Base-by-base conservation (phyloP, 768 basidiomycete species). In the Pisolithus orientalis region DNA sequence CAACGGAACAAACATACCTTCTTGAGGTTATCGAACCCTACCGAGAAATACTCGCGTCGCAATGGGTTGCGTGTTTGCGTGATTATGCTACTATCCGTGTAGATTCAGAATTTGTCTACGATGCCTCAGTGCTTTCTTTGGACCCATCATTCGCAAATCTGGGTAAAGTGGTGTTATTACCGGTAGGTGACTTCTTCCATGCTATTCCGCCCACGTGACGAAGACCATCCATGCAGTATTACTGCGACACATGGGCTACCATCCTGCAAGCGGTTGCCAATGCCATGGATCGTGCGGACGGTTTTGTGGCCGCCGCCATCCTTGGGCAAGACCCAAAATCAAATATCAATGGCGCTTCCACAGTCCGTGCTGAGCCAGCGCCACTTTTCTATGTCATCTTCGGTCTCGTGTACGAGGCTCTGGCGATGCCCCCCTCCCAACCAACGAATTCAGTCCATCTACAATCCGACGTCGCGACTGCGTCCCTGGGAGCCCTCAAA, bases 81-180 rank as follows among this genome's bases (percentile, higher is more conserved):
- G 95, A 99, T 67, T 99, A 95, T 59, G 94, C 95, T 1, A 86
- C 86, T 53, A 84, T 97, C 42, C 77, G 90, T 40, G 85, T 87
- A 5, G 94, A 95, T 62, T 91, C 92, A 0, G 95, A 97, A 62
- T 82, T 87, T 54, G 72, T 85, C 8, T 82, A 90, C 34, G 87
- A 93, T 53, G 72, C 83, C 0, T 80, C 89, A 1, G 80, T 85
- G 1, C 83, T 84, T 8, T 80, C 87, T 1, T 67, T 91, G 34
- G 93, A 95, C 56, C 79, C 85, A 0, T 85, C 89, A 0, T 92
- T 92, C 65, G 86, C 87, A 8, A 93, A 87, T 47, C 75, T 97
- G 7, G 94, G 93, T 1, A 84, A 88, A 57, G 95, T 97, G 56
- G 90, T 96, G 6, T 71, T 96, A 2, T 67, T 98, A 21, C 95